A percentile compares a stretch with the other conserved stretches of the same genome.
Evolutionary conservation across 768 basidiomycete species (phyloP).

Genomic region (Tylopilus sp.): DNA sequence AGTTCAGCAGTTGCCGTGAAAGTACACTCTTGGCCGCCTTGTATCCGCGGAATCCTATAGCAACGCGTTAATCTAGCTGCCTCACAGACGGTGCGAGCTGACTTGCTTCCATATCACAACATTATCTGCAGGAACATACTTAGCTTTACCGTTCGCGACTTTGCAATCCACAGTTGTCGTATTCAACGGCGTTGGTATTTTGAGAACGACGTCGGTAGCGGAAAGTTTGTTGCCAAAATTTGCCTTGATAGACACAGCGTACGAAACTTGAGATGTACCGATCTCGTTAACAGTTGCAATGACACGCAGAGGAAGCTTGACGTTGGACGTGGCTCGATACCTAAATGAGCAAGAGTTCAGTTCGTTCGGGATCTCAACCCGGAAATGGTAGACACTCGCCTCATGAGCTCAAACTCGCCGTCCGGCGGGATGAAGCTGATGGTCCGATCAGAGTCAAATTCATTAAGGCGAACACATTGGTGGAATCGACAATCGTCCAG

Average conservation of each 20-base stretch:
- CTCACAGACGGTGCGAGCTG: neutral
- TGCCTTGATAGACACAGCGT: slow-evolving; percentile 82
- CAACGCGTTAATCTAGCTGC: slow-evolving; percentile 1
- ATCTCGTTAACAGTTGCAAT: slow-evolving; percentile 92
- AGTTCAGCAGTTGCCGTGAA: slow-evolving; percentile 79
- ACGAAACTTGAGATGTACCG: slow-evolving; percentile 88
- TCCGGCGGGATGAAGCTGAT: slow-evolving; percentile 98
- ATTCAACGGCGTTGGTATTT: slow-evolving; percentile 95
- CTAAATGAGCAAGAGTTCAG: slow-evolving; percentile 37
- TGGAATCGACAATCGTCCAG: slow-evolving; percentile 98
- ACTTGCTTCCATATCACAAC: slow-evolving; percentile 97
- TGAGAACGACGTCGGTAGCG: slow-evolving; percentile 86
- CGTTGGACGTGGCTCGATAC: slow-evolving; percentile 93
- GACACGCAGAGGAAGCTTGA: slow-evolving; percentile 88
- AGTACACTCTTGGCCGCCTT: slow-evolving; percentile 89
- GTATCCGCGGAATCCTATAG: slow-evolving; percentile 82
- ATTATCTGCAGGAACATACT: slow-evolving; percentile 95
- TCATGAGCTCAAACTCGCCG: slow-evolving; percentile 98
- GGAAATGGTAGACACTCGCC: slow-evolving; percentile 42
- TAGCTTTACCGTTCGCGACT: slow-evolving; percentile 89
- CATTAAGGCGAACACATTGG: slow-evolving; percentile 92
- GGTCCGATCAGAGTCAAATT: slow-evolving; percentile 90
- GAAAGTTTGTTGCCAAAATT: slow-evolving; percentile 91
- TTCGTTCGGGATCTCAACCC: neutral
- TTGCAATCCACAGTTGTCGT: slow-evolving; percentile 92